Evolutionary conservation across 208 protist genomes (phyloP), one percentile per base, ranked within the genome.

Genomic region (Acanthamoeba sp.): DNA sequence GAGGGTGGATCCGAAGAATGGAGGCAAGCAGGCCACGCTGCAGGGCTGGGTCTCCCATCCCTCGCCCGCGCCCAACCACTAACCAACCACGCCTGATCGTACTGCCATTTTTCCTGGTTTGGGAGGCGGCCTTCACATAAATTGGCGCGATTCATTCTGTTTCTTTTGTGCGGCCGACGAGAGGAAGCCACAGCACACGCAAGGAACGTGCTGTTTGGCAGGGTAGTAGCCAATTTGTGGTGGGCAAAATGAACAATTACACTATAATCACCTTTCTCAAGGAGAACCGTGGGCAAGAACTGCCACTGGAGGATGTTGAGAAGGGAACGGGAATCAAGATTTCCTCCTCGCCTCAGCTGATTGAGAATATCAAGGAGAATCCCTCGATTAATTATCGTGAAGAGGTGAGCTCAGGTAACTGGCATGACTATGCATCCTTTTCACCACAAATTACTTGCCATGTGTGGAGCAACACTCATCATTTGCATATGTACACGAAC

Each of bases 291-390:
- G 57, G 34, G 29, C 34, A 71, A 20, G 85, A 91, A 32, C 14
- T 91, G 85, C 10, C 85, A 9, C 38, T 91, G 18, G 85, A 91
- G 55, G 85, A 91, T 14, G 62, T 91, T 18, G 85, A 91, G 40
- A 48, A 32, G 12, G 59, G 62, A 14, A 73, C 85, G 5, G 55
- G 57, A 7, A 48, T 91, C 34, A 91, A 91, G 62, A 87, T 91
- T 52, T 40, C 85, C 20, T 24, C 85, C 20, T 91, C 85, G 36
- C 48, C 85, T 38, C 85, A 91, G 85, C 34, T 91, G 27, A 52
- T 91, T 20, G 38, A 91, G 24, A 91, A 52, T 45, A 7, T 91
- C 16, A 91, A 71, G 62, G 55, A 91, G 27, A 91, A 91, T 45
- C 59, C 85, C 32, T 91, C 85, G 20, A 66, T 91, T 34, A 91